Percentiles rank a stretch among this genome's conserved stretches.
Evolutionary conservation across 768 basidiomycete genomes (phyloP).

Genomic region (Hypholoma fasciculare): DNA sequence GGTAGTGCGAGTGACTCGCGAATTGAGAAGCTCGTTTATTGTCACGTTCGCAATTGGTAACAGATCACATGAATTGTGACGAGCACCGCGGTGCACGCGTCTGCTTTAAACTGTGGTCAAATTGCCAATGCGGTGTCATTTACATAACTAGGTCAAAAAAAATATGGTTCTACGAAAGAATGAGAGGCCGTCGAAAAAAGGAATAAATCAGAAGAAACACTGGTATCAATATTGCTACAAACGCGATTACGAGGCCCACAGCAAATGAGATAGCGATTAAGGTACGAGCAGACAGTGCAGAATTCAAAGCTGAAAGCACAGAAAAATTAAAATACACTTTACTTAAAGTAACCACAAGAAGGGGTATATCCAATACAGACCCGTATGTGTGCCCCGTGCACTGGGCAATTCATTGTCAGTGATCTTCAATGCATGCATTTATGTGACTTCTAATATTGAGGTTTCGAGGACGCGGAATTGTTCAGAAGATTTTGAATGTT

Average conservation of each 20-base stretch:
- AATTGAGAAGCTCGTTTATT: too few species aligned
- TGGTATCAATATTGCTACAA: not conserved
- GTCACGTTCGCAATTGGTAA: too few species aligned
- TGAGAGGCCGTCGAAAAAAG: too few species aligned
- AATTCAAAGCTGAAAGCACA: conserved; percentile 1
- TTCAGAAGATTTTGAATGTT: conserved; percentile 71
- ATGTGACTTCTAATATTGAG: conserved; percentile 72
- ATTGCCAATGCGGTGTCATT: too few species aligned
- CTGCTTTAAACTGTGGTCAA: too few species aligned
- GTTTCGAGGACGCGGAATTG: conserved; percentile 81
- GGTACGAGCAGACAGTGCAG: not conserved
- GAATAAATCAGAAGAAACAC: not conserved
- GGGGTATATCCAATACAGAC: not conserved
- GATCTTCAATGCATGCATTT: not conserved
- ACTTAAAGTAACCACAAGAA: conserved; percentile 5
- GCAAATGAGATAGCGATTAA: conserved; percentile 5
- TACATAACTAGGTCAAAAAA: too few species aligned
- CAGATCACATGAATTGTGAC: too few species aligned
- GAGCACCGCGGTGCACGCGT: too few species aligned
- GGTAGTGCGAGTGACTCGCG: too few species aligned
- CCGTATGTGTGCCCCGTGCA: not conserved
- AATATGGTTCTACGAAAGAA: too few species aligned
- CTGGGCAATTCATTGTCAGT: too few species aligned
- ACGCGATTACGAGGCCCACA: conserved; percentile 1
- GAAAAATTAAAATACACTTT: conserved; percentile 1